phyloP scores from a whole-genome alignment of 2,329 filamentous ascomycete genomes.

The Neocucurbitaria cava region DNA sequence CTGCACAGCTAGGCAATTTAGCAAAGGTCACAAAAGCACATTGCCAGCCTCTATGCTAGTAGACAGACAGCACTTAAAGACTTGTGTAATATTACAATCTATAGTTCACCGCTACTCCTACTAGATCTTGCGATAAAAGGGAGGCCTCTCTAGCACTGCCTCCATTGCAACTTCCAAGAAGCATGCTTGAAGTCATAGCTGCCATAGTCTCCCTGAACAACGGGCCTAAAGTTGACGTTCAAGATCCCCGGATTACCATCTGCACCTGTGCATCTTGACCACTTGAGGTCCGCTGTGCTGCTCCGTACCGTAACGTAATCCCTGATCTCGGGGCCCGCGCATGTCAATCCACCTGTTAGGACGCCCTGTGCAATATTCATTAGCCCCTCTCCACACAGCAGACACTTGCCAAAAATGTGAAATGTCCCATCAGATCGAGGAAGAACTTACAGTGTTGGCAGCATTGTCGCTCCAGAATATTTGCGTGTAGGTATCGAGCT shows the following conservation, averaged over 20 bases:
- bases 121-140: neutral
- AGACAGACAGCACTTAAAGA: no score
- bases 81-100: neutral
- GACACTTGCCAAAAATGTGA: no score
- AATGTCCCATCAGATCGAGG: no score
- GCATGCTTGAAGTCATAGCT: slow-evolving; percentile 38
- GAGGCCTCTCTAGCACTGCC: slow-evolving; percentile 27
- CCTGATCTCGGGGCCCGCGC: slow-evolving; percentile 34
- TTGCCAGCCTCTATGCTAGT: no score
- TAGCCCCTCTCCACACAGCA: neutral
- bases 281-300: slow-evolving; percentile 31
- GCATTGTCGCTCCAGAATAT: slow-evolving; percentile 42
- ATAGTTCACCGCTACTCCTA: neutral
- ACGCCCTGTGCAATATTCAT: slow-evolving; percentile 16
- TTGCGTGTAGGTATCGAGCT: slow-evolving; percentile 33
- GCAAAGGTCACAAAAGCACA: no score
- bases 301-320: slow-evolving; percentile 33
- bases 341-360: slow-evolving; percentile 27
- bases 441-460: slow-evolving; percentile 32
- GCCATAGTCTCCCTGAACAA: slow-evolving; percentile 34
- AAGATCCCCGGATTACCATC: slow-evolving; percentile 39
- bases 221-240: slow-evolving; percentile 41
- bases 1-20: no score
- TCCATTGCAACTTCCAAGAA: slow-evolving; percentile 36
- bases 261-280: slow-evolving; percentile 37